These are phyloP conservation scores for Oryza coarctata DNA, from an alignment of 176 grass and related monocot species.

Conservation along the genomic window DNA sequence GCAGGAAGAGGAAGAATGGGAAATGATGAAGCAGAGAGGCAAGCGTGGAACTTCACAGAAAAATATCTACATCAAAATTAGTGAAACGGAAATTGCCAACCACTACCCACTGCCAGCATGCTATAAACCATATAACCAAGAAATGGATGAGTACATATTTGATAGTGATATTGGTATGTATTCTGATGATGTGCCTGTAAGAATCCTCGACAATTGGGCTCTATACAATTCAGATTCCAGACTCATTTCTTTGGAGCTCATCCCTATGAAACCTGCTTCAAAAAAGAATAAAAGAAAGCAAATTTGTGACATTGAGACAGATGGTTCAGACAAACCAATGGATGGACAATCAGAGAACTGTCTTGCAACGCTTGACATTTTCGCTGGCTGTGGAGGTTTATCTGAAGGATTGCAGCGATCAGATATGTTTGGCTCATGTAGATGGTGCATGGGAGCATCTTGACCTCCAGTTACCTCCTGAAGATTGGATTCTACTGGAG, in stretches of 20 bases:
- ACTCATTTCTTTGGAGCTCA: conserved; percentile 60
- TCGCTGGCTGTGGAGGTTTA: conserved; percentile 76
- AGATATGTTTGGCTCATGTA: conserved; percentile 42
- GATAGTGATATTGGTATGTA: conserved; percentile 32
- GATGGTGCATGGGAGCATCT: neutral
- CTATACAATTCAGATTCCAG: conserved; percentile 75
- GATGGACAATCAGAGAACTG: conserved; percentile 39
- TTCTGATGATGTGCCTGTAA: conserved; percentile 57
- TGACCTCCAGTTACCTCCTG: conserved; percentile 20
- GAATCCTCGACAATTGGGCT: conserved; percentile 69
- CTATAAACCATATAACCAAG: conserved; percentile 51
- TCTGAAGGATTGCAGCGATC: conserved; percentile 65
- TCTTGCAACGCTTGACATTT: conserved; percentile 70
- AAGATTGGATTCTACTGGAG: conserved; percentile 41
- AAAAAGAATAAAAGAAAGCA: conserved; percentile 74
- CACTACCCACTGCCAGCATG: conserved; percentile 71
- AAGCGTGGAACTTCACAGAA: conserved; percentile 45
- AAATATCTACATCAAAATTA: conserved; percentile 75
- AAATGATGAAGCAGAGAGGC: conserved; percentile 35
- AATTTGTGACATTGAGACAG: conserved; percentile 40
- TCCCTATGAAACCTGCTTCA: conserved; percentile 62
- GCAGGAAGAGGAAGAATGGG: conserved; percentile 65
- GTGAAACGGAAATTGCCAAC: conserved; percentile 65
- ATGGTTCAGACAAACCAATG: conserved; percentile 36
- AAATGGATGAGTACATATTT: conserved; percentile 77